Evolutionary conservation across 129 eudicot species (phyloP).

Genomic region (Cynara cardunculus): DNA sequence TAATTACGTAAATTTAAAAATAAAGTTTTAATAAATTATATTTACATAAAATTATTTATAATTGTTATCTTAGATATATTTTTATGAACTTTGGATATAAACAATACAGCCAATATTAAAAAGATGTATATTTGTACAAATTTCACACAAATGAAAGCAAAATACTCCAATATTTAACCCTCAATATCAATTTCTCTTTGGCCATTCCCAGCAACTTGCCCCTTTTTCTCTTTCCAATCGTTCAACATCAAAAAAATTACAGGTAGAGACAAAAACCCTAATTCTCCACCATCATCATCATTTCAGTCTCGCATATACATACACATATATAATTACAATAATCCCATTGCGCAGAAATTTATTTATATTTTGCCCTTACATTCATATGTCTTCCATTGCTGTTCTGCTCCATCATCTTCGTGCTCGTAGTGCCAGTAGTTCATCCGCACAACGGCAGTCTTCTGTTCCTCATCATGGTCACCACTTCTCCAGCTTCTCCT

Average conservation of each 20-base stretch:
- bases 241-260: conserved; percentile 13
- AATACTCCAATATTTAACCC: not conserved
- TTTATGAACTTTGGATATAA: too few relatives aligned
- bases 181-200: conserved; percentile 9
- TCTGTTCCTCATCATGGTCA: conserved; percentile 25
- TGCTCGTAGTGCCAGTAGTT: conserved; percentile 7
- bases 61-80: too few relatives aligned
- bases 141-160: not conserved
- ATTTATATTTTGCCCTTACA: conserved; percentile 16
- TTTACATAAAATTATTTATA: too few relatives aligned
- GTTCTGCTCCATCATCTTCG: conserved; percentile 26
- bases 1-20: too few relatives aligned
- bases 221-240: conserved; percentile 26
- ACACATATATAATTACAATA: conserved; percentile 10
- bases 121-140: not conserved
- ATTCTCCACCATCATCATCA: conserved; percentile 28
- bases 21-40: too few relatives aligned
- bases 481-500: conserved; percentile 34
- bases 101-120: too few relatives aligned
- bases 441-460: conserved; percentile 30
- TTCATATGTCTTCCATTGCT: conserved; percentile 48
- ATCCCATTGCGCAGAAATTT: conserved; percentile 5
- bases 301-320: not conserved
- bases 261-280: conserved; percentile 39
- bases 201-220: conserved; percentile 13